Percentiles rank a stretch among this genome's conserved stretches.
Evolutionary conservation across 768 basidiomycete genomes (phyloP).

Genomic region (Xerocomellus chrysenteron): DNA sequence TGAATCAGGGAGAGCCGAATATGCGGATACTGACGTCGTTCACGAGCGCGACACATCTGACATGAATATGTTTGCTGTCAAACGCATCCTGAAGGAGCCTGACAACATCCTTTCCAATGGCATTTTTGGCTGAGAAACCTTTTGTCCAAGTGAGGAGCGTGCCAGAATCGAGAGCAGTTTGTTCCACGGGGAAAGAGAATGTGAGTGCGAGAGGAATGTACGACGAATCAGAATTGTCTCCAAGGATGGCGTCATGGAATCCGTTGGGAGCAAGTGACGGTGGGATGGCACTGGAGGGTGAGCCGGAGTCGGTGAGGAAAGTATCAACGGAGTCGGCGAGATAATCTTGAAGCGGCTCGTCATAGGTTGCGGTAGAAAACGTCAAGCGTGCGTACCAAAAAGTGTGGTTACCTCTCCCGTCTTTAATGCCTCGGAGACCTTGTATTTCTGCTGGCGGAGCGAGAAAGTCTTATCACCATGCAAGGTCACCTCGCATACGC

Average conservation of each 20-base stretch:
- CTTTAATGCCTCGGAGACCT: constrained; percentile 91
- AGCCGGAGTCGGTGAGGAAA: constrained; percentile 68
- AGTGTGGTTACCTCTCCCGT: constrained; percentile 84
- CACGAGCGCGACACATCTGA: constrained; percentile 87
- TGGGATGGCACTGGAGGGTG: constrained; percentile 25
- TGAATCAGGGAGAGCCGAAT: neutral
- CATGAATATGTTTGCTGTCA: constrained; percentile 88
- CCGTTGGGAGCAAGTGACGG: constrained; percentile 23
- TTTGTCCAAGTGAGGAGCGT: constrained; percentile 95
- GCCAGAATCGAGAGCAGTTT: constrained; percentile 88
- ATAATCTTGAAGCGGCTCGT: constrained; percentile 64
- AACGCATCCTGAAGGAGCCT: constrained; percentile 89
- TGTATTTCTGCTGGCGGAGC: constrained; percentile 94
- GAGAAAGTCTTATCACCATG: constrained; percentile 87
- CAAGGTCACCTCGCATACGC: constrained; percentile 93
- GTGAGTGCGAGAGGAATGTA: constrained; percentile 82
- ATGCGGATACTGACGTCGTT: constrained; percentile 78
- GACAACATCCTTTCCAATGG: constrained; percentile 86
- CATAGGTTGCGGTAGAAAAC: constrained; percentile 3
- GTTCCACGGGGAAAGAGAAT: constrained; percentile 97
- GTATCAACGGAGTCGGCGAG: constrained; percentile 95
- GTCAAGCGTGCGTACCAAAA: constrained; percentile 59
- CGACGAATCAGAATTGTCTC: constrained; percentile 35
- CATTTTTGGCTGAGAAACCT: constrained; percentile 91
- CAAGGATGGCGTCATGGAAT: constrained; percentile 13